These are phyloP conservation scores for Lippia alba DNA, from an alignment of 305 asterid genomes.

Conservation along the genomic window DNA sequence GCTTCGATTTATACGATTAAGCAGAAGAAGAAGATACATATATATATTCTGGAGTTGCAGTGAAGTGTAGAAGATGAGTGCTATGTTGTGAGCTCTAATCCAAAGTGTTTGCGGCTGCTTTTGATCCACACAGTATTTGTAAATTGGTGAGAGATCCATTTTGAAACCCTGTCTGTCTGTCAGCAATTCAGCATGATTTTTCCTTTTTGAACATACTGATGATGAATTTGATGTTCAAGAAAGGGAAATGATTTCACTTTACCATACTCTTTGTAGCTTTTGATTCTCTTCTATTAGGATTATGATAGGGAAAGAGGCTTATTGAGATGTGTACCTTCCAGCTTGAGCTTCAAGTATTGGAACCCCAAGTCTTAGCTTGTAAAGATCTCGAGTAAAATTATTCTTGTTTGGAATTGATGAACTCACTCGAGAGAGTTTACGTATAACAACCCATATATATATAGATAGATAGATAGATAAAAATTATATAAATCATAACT, in stretches of 20 bases:
- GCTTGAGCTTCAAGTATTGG: too few relatives aligned
- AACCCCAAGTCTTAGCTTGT: too few relatives aligned
- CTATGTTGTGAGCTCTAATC: constrained; percentile 18
- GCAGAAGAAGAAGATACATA: constrained; percentile 19
- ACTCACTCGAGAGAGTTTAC: too few relatives aligned
- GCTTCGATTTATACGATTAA: constrained; percentile 21
- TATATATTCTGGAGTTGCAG: constrained; percentile 23
- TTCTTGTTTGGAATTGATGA: too few relatives aligned
- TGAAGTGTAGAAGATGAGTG: not conserved
- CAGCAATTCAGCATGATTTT: constrained; percentile 1
- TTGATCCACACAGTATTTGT: not conserved
- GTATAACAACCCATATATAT: too few relatives aligned
- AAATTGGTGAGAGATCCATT: not conserved
- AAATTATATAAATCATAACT: too few relatives aligned
- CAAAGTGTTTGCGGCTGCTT: constrained; percentile 26
- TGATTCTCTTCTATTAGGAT: not conserved
- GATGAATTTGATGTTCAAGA: constrained; percentile 11
- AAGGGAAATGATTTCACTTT: constrained; percentile 14
- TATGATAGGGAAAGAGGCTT: not conserved
- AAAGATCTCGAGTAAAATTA: too few relatives aligned
- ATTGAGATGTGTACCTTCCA: too few relatives aligned
- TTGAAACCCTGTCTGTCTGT: not conserved
- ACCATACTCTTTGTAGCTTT: not conserved
- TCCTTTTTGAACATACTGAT: constrained; percentile 12
- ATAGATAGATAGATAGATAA: too few relatives aligned